Base-by-base conservation (phyloP, 139 green algal species). In the Micractinium sp. region DNA sequence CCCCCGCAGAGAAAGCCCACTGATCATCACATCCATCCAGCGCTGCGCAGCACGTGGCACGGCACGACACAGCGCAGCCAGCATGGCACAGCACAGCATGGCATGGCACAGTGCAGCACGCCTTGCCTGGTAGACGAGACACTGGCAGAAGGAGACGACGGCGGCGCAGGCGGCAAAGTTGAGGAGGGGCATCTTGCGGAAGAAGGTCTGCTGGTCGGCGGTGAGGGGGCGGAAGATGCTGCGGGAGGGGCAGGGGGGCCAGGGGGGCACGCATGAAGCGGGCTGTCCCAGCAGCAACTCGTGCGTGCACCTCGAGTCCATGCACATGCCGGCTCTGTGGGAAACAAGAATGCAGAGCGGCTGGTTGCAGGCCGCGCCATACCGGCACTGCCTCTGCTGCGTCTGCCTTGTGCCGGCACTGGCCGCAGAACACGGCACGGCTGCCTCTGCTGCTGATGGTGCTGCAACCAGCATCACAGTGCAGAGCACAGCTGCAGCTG, bases 151-250 rank as follows among this genome's bases (percentile, higher is more conserved):
- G 35, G 82, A 63, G 1, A 87, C 25, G 61, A 39, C 25, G 23
- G 31, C 23, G 31, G 61, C 66, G 61, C 33, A 36, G 33, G 18
- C n/a, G 2, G 38, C 23, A 27, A 76, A 78, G 61, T 22, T 19
- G 20, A 61, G 22, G 12, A 77, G 13, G 22, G 82, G 66, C 56
- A 87, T 60, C 12, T 27, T 35, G 33, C 66, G 61, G 82, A 56
- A 87, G 35, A 87, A 87, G 13, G 25, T 69, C 23, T 23, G 25
- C 82, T 87, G 82, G 82, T 87, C 82, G 25, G 38, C 36, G 22
- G 36, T 14, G 20, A 87, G 36, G 23, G 61, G 60, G 61, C 82
- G 82, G 20, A 78, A 29, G 19, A 76, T 78, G 82, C 61, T 87
- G 61, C 66, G 61, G 35, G 63, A 15, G 47, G 31, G 75, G 15